phyloP scores from a whole-genome alignment of 257 asterid species.

The Misopates orontium region DNA sequence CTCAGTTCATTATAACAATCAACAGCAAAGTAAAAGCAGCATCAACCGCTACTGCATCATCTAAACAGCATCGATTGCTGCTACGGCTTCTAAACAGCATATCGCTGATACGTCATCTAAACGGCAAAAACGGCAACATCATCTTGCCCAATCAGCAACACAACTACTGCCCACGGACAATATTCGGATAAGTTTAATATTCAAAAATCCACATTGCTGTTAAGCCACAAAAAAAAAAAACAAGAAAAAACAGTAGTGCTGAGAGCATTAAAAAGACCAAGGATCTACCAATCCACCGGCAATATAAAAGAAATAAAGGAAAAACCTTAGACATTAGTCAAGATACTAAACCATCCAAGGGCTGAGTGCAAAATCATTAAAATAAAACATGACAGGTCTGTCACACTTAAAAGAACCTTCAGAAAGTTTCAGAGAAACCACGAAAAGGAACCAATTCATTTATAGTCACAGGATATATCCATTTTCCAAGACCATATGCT shows the following conservation, averaged over 20 bases:
- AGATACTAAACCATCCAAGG: constrained; percentile 24
- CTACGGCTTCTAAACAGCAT: too few species aligned
- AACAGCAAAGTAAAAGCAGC: constrained; percentile 54
- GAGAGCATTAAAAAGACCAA: too few species aligned
- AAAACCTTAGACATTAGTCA: too few species aligned
- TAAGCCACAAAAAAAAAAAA: too few species aligned
- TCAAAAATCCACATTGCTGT: constrained; percentile 9
- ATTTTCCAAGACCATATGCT: constrained; percentile 24
- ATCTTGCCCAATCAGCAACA: constrained; percentile 54
- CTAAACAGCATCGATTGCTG: constrained; percentile 45
- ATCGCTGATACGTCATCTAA: too few species aligned
- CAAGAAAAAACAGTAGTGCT: constrained; percentile 15
- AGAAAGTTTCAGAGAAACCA: too few species aligned
- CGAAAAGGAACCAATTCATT: constrained; percentile 35
- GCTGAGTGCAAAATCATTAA: constrained; percentile 28
- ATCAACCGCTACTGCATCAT: constrained; percentile 48
- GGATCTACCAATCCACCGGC: too few species aligned
- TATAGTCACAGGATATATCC: constrained; percentile 34
- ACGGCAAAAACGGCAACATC: constrained; percentile 35
- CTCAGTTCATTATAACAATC: constrained; percentile 43
- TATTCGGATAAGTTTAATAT: constrained; percentile 43
- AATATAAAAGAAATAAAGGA: too few species aligned
- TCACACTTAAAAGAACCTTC: constrained; percentile 54
- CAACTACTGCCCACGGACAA: constrained; percentile 47
- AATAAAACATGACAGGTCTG: constrained; percentile 32